phyloP scores from a whole-genome alignment of 148 eudicot genomes.

The Limonium bicolor region DNA sequence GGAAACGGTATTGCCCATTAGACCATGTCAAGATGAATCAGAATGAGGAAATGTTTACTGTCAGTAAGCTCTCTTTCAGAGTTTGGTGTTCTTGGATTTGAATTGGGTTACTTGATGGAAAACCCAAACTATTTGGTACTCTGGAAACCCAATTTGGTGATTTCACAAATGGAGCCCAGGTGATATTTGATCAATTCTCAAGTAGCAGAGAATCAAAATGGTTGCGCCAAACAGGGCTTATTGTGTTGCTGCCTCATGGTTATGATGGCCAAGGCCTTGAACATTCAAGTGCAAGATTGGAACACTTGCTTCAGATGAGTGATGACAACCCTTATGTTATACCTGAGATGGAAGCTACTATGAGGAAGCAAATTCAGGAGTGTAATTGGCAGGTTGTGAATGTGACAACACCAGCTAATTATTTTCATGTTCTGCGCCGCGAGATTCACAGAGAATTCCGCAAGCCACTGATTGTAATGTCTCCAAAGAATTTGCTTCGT shows the following conservation, averaged over 20 bases:
- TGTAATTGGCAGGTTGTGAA: slow-evolving; percentile 85
- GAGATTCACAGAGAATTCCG: slow-evolving; percentile 72
- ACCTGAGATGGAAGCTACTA: slow-evolving; percentile 62
- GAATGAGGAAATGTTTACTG: slow-evolving; percentile 66
- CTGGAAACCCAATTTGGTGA: slow-evolving; percentile 61
- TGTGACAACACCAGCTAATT: slow-evolving; percentile 68
- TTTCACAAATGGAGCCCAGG: slow-evolving; percentile 13
- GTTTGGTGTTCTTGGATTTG: slow-evolving; percentile 66
- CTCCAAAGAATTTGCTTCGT: slow-evolving; percentile 68
- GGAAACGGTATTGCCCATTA: slow-evolving; percentile 48
- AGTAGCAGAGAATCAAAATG: slow-evolving; percentile 14
- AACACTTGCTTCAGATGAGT: slow-evolving; percentile 77
- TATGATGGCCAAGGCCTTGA: slow-evolving; percentile 88
- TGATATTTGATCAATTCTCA: slow-evolving; percentile 10
- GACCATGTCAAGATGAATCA: slow-evolving; percentile 59
- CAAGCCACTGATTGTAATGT: slow-evolving; percentile 66
- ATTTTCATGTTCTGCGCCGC: slow-evolving; percentile 61
- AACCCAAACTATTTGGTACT: slow-evolving; percentile 61
- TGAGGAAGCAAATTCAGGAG: slow-evolving; percentile 52
- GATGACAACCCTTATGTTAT: slow-evolving; percentile 61
- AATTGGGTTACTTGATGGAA: slow-evolving; percentile 68
- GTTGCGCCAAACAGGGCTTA: slow-evolving; percentile 10
- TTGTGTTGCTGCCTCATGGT: slow-evolving; percentile 59
- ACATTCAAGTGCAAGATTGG: slow-evolving; percentile 66
- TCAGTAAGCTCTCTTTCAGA: slow-evolving; percentile 78